Percentiles rank a stretch among this genome's conserved stretches.
phyloP scores from a whole-genome alignment of 2,329 filamentous ascomycete genomes.

The Ciborinia camelliae region DNA sequence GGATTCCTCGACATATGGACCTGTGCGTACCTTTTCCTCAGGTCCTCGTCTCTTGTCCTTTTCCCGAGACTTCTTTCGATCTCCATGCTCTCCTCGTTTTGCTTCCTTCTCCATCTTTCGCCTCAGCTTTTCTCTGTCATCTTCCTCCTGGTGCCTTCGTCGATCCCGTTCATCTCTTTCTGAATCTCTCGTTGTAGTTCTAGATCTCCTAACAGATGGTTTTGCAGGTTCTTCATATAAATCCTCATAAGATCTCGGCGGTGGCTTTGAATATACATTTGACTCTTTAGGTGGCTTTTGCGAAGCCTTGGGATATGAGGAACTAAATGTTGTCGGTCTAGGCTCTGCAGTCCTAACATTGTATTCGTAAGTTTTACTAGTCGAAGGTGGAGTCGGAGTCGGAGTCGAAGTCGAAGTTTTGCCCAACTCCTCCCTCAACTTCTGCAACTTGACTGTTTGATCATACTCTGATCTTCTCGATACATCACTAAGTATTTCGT shows the following conservation, averaged over 20 bases:
- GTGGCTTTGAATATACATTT: constrained; percentile 35
- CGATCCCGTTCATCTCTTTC: constrained; percentile 37
- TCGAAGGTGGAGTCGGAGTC: constrained; percentile 19
- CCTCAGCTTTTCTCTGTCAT: constrained; percentile 34
- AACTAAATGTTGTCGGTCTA: constrained; percentile 33
- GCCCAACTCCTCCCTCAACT: constrained; percentile 51
- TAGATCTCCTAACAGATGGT: constrained; percentile 38
- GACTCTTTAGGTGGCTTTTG: constrained; percentile 21
- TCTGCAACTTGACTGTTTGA: constrained; percentile 64
- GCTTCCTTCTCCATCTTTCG: constrained; percentile 36
- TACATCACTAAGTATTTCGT: constrained; percentile 83
- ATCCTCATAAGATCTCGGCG: constrained; percentile 47
- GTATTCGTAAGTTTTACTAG: constrained; percentile 45
- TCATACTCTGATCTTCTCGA: constrained; percentile 72
- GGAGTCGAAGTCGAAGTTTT: constrained; percentile 21
- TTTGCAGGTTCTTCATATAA: constrained; percentile 46
- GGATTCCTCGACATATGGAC: constrained; percentile 32
- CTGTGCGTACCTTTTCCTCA: constrained; percentile 33
- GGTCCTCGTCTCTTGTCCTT: constrained; percentile 40
- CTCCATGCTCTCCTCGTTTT: constrained; percentile 33
- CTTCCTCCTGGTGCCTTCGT: constrained; percentile 34
- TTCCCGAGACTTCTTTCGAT: constrained; percentile 39
- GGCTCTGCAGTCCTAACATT: constrained; percentile 51
- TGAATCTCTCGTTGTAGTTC: constrained; percentile 29
- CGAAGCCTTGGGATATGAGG: constrained; percentile 15